Evolutionary conservation across 2,329 filamentous ascomycete species (phyloP), one percentile per base, ranked within the genome.

Genomic region (Sarocladiaceae sp.): DNA sequence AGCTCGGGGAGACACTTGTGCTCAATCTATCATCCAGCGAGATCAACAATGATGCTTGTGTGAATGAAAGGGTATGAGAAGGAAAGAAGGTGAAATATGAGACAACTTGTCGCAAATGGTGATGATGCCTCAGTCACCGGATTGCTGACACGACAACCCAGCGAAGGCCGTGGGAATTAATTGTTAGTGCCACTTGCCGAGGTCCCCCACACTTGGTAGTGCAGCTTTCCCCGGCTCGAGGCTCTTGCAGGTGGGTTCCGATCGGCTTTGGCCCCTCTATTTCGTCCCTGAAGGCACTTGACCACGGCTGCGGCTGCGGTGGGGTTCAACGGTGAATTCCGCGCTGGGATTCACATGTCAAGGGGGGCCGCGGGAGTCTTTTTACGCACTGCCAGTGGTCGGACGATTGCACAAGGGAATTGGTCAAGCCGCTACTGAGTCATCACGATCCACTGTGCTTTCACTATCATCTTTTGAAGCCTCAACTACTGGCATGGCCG

Each of bases 161-260:
- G n/a, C n/a, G n/a, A n/a, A n/a, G n/a, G n/a, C n/a, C n/a, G n/a
- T n/a, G n/a, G n/a, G n/a, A n/a, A n/a, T n/a, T n/a, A n/a, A n/a
- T n/a, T 39, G 37, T 40, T 26, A 15, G 20, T 28, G 28, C 2
- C 33, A 44, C 29, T 46, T 53, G 33, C 31, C 47, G 18, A 42
- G 44, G 44, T 48, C 44, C 44, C 44, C 44, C 44, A 48, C 44
- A 48, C 26, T 48, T n/a, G 25, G 33, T n/a, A 5, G 33, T n/a
- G 8, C 33, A 36, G 33, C 33, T 36, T 40, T 22, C 37, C 37
- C 37, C 37, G 37, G 37, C 37, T 40, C 17, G 17, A 40, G 37
- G 8, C n/a, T n/a, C n/a, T n/a, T 22, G 11, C 37, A 23, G 37
- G 23, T 15, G n/a, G n/a, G n/a, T n/a, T n/a, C n/a, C n/a, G n/a